Base-by-base conservation (phyloP, 1,284 basidiomycete species). In the Singerocomus inundabilis region DNA sequence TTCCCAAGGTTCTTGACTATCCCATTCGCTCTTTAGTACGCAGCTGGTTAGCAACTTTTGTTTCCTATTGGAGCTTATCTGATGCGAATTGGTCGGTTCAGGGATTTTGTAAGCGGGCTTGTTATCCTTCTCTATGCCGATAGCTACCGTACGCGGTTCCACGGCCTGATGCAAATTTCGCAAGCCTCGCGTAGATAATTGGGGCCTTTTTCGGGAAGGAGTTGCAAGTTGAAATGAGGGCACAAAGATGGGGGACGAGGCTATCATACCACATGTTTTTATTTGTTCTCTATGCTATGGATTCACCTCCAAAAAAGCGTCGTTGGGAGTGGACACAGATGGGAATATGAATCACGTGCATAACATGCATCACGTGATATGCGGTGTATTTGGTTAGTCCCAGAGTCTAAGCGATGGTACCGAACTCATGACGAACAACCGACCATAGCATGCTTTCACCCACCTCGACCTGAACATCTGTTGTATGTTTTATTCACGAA, bases 1-100 rank as follows among this genome's bases (percentile, higher is more conserved):
- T 99, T 56, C 96, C 96, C 0, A 80, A 81, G 43, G 84, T 90
- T 4, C 76, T 93, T 12, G 87, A 95, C 64, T 98, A 98, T 68
- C 85, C 93, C 21, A 76, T 94, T 50, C 88, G 89, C 52, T 88
- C 87, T n/a, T 65, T 85, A 44, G 73, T 82, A 31, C 76, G 83
- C 59, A 97, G 94, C 64, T 88, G 88, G 76, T 98, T 75, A 39
- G 92, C 82, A 44, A 49, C 25, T 55, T 59, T 18, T 55, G 60
- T 48, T 59, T 6, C 5, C 40, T 25, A 35, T 16, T 43, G 13
- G 15, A 25, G 36, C 25, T 2, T 12, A 34, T 28, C 48, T 54
- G 38, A 49, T 59, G n/a, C 54, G 44, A 25, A 37, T 52, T 32
- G 34, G 5, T 53, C 29, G 40, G 21, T 40, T 25, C 52, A 93